Base-by-base conservation (phyloP, 2,329 filamentous ascomycete genomes). In the Macrophomina tecta region DNA sequence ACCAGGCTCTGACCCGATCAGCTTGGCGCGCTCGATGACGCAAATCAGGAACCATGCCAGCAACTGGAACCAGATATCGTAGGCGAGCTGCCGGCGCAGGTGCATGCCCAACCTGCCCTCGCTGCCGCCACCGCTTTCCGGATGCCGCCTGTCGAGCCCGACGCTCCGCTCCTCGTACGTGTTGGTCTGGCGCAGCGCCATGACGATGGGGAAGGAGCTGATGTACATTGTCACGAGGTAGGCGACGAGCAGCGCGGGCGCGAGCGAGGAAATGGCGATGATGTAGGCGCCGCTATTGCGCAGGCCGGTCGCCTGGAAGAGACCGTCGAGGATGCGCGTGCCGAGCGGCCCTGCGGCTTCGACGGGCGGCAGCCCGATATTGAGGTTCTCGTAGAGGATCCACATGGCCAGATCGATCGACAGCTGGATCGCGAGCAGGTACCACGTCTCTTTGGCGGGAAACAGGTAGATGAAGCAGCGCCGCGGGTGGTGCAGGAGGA, bases 121-220 rank as follows among this genome's bases (percentile, higher is more conserved):
- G 12, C 45, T 34, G 23, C 16, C 5, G 28, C 70, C 61, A 51
- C 70, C 70, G 23, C 55, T 67, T 38, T 12, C 36, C 55, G 51
- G 51, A 11, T 8, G 51, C 11, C 7, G 51, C 8, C 73, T 77
- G 67, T 88, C 87, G 38, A 89, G 85, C 0, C 89, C 89, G 1
- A 91, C 80, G 0, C 86, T 89, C 6, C 87, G 82, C 72, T 92
- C 89, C 73, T 91, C 89, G 73, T 92, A 92, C 36, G 90, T 86
- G 72, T 91, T 91, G 46, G 89, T 90, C 73, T 89, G 87, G 34
- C 89, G 85, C 78, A 90, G 86, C 0, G 85, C 87, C 67, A 90
- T 87, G 32, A 86, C 84, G 28, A 89, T 83, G 0, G 88, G 88
- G 68, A 88, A 89, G 2, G 84, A 86, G 0, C 87, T 87, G 49